phyloP scores from a whole-genome alignment of 208 protist species.

The Trypanosoma mega region DNA sequence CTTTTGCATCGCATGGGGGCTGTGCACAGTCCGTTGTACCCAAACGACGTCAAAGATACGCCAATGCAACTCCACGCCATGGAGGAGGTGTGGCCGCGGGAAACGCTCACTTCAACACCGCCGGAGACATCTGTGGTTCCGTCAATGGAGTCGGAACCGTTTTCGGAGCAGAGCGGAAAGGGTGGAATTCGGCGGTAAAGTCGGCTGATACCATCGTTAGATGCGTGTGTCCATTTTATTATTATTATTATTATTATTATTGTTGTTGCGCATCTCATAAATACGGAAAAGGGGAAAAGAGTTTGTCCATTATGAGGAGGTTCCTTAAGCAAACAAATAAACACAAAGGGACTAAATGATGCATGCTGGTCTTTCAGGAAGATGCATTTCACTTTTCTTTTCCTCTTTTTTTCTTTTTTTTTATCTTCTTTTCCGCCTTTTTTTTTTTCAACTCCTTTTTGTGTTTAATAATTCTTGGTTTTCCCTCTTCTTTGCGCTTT shows the following conservation, averaged over 20 bases:
- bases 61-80: no score
- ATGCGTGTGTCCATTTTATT: no score
- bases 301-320: not conserved
- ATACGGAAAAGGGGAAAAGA: not conserved
- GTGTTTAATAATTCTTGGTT: conserved; percentile 12
- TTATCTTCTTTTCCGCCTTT: conserved; percentile 10
- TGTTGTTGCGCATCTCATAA: conserved; percentile 7
- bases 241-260: not conserved
- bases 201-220: no score
- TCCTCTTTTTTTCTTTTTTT: conserved; percentile 16
- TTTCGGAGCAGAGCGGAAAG: no score
- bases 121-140: no score
- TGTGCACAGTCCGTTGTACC: no score
- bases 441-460: conserved; percentile 13
- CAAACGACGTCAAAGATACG: no score
- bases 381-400: no score
- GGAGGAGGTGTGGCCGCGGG: no score
- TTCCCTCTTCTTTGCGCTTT: conserved; percentile 20
- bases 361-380: not conserved
- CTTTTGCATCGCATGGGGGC: not conserved
- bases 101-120: no score
- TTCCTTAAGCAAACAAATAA: not conserved
- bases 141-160: no score
- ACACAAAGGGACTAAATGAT: not conserved
- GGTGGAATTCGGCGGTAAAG: no score